Evolutionary conservation across 495 filamentous ascomycete genomes (phyloP), one percentile per base, ranked within the genome.

Genomic region (Aspergillus campestris): DNA sequence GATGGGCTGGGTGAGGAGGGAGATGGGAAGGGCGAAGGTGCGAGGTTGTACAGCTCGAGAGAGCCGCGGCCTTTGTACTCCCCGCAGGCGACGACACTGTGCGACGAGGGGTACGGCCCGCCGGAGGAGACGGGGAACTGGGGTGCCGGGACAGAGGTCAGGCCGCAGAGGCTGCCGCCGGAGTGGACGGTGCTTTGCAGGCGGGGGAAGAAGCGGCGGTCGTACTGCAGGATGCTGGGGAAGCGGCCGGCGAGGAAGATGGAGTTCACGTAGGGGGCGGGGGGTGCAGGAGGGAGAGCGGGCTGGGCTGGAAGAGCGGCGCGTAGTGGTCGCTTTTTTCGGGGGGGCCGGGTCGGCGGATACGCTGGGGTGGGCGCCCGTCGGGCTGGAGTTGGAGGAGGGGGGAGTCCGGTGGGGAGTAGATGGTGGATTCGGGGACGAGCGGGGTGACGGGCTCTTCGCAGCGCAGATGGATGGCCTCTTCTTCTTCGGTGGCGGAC

Each of bases 31-130:
- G 55, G 52, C n/a, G 57, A 56, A 31, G 72, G 47, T 6, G 53
- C 54, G 8, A 92, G 64, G 39, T 79, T 79, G 61, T 95, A 95
- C n/a, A 94, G 66, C 57, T 97, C 91, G 8, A 97, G 70, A 0
- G 86, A 89, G 6, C 91, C 91, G 56, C 90, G 84, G 13, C 87
- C 88, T 47, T 94, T 94, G 65, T 97, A 97, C 59, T 94, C 89
- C n/a, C 89, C 91, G 46, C 84, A 86, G 12, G 89, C 89, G 31
- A 91, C 78, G 34, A 97, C 65, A 5, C 79, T 84, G 42, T 79
- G 70, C 8, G 75, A 73, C 3, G 75, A 73, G 7, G 66, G 67
- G 6, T 44, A 80, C 38, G 31, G 74, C 64, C 47, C 78, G 58
- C 62, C 71, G 58, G 55, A 73, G 72, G 60, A 64, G 14, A 68